Conservation (phyloP, 331 rosid species). For the Arachis monticola region DNA sequence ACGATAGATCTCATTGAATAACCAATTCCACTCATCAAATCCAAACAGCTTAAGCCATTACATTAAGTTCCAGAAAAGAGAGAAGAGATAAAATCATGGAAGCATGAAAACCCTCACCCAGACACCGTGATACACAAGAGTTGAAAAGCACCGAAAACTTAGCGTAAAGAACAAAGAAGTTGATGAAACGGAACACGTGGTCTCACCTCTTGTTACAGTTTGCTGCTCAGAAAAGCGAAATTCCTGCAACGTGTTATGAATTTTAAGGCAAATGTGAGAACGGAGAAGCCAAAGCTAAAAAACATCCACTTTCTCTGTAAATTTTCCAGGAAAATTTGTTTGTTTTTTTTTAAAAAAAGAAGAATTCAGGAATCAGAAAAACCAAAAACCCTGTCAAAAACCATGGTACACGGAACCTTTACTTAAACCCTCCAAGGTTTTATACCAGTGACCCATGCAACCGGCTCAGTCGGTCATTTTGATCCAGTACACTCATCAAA, state of each 20-base stretch:
- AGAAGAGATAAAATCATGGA: neutral
- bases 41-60: no score
- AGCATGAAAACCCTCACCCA: conserved; percentile 6
- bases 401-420: conserved; percentile 33
- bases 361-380: conserved; percentile 53
- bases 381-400: conserved; percentile 86
- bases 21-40: no score
- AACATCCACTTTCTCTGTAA: conserved; percentile 23
- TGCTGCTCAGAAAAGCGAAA: conserved; percentile 24
- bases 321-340: conserved; percentile 8
- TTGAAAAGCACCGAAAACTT: conserved; percentile 25
- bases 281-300: conserved; percentile 39
- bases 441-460: conserved; percentile 56
- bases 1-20: conserved; percentile 34
- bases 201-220: conserved; percentile 44
- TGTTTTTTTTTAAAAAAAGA: neutral
- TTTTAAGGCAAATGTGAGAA: conserved; percentile 54
- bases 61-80: no score
- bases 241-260: neutral
- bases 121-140: conserved; percentile 9
- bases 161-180: neutral
- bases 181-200: conserved; percentile 35
- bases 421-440: conserved; percentile 79
- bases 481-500: neutral
- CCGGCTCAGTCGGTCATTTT: conserved; percentile 32